phyloP scores from a whole-genome alignment of 306 rosid species.

The Vicia villosa region DNA sequence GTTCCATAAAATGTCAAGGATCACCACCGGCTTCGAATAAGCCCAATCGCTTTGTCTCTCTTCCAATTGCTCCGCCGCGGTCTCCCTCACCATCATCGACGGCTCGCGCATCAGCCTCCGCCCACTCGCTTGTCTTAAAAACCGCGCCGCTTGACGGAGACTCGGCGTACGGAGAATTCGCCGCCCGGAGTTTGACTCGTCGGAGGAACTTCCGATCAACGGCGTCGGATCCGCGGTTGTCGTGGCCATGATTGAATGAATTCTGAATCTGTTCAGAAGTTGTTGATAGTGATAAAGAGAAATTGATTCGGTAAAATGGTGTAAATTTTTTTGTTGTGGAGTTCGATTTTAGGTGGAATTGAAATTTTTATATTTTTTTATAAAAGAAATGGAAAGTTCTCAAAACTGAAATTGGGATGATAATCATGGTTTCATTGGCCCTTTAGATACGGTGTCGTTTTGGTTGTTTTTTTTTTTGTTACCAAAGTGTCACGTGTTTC shows the following conservation, averaged over 20 bases:
- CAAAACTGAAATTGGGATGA: neutral
- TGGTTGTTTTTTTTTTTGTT: neutral
- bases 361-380: neutral
- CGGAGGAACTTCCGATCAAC: constrained; percentile 57
- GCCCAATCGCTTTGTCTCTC: constrained; percentile 99
- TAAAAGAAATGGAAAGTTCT: neutral
- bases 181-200: constrained; percentile 61
- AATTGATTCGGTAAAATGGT: neutral
- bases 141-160: constrained; percentile 90
- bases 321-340: neutral
- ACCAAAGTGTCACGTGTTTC: neutral
- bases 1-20: constrained; percentile 86
- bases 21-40: constrained; percentile 87
- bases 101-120: constrained; percentile 91
- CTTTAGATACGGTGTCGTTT: constrained; percentile 20
- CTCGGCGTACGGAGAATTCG: constrained; percentile 64
- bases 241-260: constrained; percentile 55
- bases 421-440: neutral
- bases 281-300: neutral
- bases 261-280: too few relatives aligned
- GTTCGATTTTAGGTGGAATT: neutral
- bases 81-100: constrained; percentile 86
- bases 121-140: constrained; percentile 84
- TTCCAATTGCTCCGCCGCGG: constrained; percentile 94
- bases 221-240: constrained; percentile 72